These are phyloP conservation scores for Daldinia sp. DNA, from an alignment of 2,329 filamentous ascomycete genomes.

Conservation along the genomic window DNA sequence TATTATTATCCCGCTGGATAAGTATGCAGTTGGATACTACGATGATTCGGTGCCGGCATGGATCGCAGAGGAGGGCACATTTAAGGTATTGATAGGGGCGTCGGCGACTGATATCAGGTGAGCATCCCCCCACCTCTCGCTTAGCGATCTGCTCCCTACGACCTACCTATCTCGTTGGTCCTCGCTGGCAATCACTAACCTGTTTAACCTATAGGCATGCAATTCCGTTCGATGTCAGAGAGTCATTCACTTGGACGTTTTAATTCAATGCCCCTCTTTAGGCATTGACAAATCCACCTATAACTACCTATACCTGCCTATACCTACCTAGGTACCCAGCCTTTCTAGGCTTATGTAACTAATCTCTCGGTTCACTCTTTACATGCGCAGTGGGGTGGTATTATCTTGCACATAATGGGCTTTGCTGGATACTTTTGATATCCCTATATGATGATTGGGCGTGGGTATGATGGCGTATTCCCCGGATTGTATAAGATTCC, in stretches of 20 bases:
- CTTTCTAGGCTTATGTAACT: neutral
- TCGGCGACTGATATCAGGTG: constrained; percentile 74
- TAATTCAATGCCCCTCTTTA: constrained; percentile 49
- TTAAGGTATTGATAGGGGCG: constrained; percentile 71
- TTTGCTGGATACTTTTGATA: constrained; percentile 17
- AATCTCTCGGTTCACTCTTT: constrained; percentile 27
- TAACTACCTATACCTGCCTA: too few relatives aligned
- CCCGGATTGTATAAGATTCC: constrained; percentile 25
- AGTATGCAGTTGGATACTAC: constrained; percentile 70
- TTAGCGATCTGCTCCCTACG: constrained; percentile 24
- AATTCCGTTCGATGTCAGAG: constrained; percentile 68
- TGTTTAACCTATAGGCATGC: constrained; percentile 55
- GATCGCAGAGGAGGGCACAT: constrained; percentile 74
- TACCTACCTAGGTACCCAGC: neutral
- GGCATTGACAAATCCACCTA: neutral
- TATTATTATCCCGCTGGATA: constrained; percentile 60
- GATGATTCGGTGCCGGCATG: constrained; percentile 69
- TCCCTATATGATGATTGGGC: constrained; percentile 30
- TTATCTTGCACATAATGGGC: constrained; percentile 21
- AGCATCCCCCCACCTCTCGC: constrained; percentile 47
- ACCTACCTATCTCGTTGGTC: constrained; percentile 24
- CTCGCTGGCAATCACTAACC: constrained; percentile 43
- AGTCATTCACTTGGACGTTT: constrained; percentile 76
- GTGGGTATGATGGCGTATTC: constrained; percentile 30
- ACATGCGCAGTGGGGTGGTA: constrained; percentile 18